Percentiles rank a stretch among this genome's conserved stretches.
Evolutionary conservation across 495 filamentous ascomycete genomes (phyloP).

Genomic region (Penicillium nucicola): DNA sequence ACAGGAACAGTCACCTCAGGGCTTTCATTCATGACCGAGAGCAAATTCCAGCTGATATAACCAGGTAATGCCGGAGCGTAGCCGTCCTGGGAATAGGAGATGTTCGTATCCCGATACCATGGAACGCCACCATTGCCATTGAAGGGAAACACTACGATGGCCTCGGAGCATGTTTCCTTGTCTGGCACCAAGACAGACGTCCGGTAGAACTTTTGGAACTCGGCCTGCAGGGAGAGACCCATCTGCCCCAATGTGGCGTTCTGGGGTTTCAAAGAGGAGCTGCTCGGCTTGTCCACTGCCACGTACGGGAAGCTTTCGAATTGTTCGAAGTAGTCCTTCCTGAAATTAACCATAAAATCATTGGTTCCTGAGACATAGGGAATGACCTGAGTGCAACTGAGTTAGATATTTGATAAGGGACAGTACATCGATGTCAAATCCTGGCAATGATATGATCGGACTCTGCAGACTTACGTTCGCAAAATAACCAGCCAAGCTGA

Average conservation of each 20-base stretch:
- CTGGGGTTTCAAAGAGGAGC: not conserved
- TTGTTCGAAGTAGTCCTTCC: not conserved
- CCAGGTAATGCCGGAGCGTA: not conserved
- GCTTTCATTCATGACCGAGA: not conserved
- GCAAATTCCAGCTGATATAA: not conserved
- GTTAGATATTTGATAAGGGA: not conserved
- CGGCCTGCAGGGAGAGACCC: too few species aligned
- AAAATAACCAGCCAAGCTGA: not conserved
- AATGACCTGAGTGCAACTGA: too few species aligned
- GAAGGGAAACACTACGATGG: not conserved
- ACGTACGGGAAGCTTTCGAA: not conserved
- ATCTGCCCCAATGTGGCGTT: too few species aligned
- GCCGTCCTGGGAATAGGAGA: not conserved
- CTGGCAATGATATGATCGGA: not conserved
- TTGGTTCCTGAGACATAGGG: not conserved
- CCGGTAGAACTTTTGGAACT: not conserved
- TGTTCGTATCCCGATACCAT: not conserved
- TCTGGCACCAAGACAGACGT: not conserved
- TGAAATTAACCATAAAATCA: not conserved
- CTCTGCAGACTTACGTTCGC: not conserved
- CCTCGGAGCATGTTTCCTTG: not conserved
- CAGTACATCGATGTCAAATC: not conserved
- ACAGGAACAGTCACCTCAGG: not conserved
- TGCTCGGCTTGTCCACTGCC: not conserved
- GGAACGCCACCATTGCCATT: not conserved